Conservation (phyloP, 345 rosid species). For the Eucalyptus lansdowneana region DNA sequence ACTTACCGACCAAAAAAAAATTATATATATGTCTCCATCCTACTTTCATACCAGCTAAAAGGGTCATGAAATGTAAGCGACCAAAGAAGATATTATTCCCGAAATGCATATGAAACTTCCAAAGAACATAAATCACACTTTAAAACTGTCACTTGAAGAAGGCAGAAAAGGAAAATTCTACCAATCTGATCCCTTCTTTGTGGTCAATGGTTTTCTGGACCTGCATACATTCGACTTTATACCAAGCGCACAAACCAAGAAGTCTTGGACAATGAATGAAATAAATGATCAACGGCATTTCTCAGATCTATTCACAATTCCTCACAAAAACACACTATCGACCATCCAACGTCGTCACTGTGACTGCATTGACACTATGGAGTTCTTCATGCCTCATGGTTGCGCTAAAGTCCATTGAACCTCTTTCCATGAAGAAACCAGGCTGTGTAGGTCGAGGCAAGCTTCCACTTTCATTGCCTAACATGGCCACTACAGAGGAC, state of each 20-base stretch:
- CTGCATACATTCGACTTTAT: not conserved
- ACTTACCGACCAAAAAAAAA: not conserved
- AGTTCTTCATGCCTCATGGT: not conserved
- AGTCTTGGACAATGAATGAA: not conserved
- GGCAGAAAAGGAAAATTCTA: not conserved
- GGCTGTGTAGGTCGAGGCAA: conserved; percentile 2
- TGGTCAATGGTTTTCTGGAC: not conserved
- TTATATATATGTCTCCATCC: not conserved
- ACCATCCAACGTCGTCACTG: not conserved
- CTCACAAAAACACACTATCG: not conserved
- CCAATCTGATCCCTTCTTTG: not conserved
- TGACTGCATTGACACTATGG: not conserved
- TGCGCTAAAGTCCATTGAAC: not conserved
- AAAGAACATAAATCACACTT: too few relatives aligned
- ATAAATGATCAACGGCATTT: not conserved
- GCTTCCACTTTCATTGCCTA: not conserved
- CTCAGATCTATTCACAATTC: not conserved
- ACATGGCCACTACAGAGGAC: not conserved
- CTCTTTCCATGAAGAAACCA: conserved; percentile 2
- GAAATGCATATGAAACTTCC: not conserved
- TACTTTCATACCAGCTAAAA: too few relatives aligned
- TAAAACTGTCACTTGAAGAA: not conserved
- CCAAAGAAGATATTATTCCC: too few relatives aligned
- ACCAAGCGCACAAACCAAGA: not conserved
- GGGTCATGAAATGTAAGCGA: too few relatives aligned